Evolutionary conservation across 768 basidiomycete species (phyloP), one percentile per base, ranked within the genome.

Genomic region (Bullera alba): DNA sequence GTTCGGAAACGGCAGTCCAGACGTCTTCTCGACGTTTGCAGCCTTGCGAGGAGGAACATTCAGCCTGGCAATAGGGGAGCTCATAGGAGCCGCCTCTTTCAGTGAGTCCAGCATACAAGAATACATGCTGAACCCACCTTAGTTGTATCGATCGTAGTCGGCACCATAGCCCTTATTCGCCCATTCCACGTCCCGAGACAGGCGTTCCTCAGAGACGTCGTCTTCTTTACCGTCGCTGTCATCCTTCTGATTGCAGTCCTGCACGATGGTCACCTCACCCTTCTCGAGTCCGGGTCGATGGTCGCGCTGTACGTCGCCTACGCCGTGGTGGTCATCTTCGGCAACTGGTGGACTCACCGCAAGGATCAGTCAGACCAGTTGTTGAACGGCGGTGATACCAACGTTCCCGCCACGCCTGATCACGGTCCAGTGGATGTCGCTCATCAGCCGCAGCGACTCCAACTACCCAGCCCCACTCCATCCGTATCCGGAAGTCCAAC

Each of bases 151-250:
- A 89, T 91, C 63, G 95, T 99, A 21, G 93, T 89, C 12, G 95
- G 95, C 6, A 85, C 86, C n/a, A 93, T 99, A 84, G 91, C 88
- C 60, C 83, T 97, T 72, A 90, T 97, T 73, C 86, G 85, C 51
- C 92, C 93, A 0, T 99, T 99, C 74, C 80, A 81, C 58, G 90
- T 97, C 25, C 77, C 84, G 28, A 81, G 77, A 0, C 75, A 77
- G 16, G 84, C 87, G 0, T 99, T 97, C 75, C 73, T 96, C 10
- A 84, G 95, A 32, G 95, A 99, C 71, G 86, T 93, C 27, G 84
- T 87, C 4, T 97, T 97, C 78, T 96, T 96, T 74, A 82, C 86
- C n/a, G 61, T 80, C 8, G 85, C 93, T 0, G 82, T 96, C 35
- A 47, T 73, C n/a, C 58, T 86, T n/a, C 76, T 95, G 1, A 77